A percentile compares a stretch with the other conserved stretches of the same genome.
These are phyloP conservation scores for Aspergillus affinis DNA, from an alignment of 495 filamentous ascomycete species.

Conservation along the genomic window DNA sequence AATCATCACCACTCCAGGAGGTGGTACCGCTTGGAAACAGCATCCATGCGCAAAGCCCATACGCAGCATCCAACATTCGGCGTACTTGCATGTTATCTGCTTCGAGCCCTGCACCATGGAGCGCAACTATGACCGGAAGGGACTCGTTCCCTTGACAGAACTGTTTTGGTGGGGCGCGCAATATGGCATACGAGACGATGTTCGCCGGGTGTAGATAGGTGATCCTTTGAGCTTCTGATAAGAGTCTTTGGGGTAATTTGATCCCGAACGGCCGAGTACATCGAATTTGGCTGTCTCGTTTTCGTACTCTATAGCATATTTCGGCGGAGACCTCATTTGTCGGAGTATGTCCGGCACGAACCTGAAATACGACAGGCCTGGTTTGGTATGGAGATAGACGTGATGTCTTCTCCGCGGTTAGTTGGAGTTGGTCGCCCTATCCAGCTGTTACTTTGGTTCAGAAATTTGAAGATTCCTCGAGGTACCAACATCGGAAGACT, in stretches of 20 bases:
- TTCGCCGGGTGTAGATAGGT: conserved; percentile 57
- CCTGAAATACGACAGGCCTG: background rate
- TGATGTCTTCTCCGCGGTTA: background rate
- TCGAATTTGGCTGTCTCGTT: background rate
- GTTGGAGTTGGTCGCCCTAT: background rate
- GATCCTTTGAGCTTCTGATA: conserved; percentile 51
- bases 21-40: conserved; percentile 61
- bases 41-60: conserved; percentile 56
- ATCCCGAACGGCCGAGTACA: conserved; percentile 11
- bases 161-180: conserved; percentile 49
- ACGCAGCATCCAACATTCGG: conserved; percentile 46
- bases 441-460: conserved; percentile 2
- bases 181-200: conserved; percentile 61
- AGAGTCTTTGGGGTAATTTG: conserved; percentile 18
- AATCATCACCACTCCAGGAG: conserved; percentile 63
- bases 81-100: conserved; percentile 46
- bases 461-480: background rate
- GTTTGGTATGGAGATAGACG: background rate
- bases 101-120: conserved; percentile 61
- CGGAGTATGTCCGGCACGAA: background rate
- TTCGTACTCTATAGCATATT: background rate
- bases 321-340: background rate
- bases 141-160: background rate
- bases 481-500: conserved; percentile 17
- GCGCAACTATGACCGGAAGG: conserved; percentile 17